Conservation (phyloP, 2,329 filamentous ascomycete species). For the Ophiosphaerella herpotricha region DNA sequence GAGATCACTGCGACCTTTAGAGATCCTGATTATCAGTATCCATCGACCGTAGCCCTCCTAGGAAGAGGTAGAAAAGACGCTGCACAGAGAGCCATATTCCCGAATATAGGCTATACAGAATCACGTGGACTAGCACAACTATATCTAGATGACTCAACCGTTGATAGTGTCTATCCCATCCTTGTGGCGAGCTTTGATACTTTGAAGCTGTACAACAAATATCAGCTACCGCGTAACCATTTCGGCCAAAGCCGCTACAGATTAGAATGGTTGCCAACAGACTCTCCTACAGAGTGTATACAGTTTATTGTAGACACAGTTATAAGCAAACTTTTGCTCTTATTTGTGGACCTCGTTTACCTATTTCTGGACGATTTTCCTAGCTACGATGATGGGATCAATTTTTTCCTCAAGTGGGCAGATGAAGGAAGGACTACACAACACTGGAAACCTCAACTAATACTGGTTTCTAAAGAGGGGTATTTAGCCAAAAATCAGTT, state of each 20-base stretch:
- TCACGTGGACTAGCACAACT: no score
- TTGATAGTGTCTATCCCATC: no score
- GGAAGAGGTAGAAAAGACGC: no score
- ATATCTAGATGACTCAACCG: no score
- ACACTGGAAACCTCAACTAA: constrained; percentile 8
- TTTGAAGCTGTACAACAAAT: no score
- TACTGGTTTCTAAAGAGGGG: constrained; percentile 9
- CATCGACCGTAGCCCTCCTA: constrained; percentile 3
- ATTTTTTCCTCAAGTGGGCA: constrained; percentile 7
- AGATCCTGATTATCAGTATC: constrained; percentile 4
- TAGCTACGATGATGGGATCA: constrained; percentile 4
- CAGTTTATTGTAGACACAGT: constrained; percentile 8
- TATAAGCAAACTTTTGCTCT: constrained; percentile 10
- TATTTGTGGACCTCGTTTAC: constrained; percentile 14
- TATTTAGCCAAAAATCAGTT: constrained; percentile 1
- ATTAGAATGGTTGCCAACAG: constrained; percentile 5
- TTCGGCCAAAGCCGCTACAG: not conserved
- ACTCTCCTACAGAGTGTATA: not conserved
- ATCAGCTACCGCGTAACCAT: no score
- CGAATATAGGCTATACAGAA: no score
- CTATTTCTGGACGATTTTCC: constrained; percentile 18
- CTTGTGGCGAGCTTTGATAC: no score
- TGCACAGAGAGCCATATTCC: no score
- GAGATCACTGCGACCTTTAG: constrained; percentile 3
- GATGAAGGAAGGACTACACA: not conserved